A percentile compares a stretch with the other conserved stretches of the same genome.
Evolutionary conservation across 75 land plant genomes (phyloP).

Genomic region (Gnetum montanum): DNA sequence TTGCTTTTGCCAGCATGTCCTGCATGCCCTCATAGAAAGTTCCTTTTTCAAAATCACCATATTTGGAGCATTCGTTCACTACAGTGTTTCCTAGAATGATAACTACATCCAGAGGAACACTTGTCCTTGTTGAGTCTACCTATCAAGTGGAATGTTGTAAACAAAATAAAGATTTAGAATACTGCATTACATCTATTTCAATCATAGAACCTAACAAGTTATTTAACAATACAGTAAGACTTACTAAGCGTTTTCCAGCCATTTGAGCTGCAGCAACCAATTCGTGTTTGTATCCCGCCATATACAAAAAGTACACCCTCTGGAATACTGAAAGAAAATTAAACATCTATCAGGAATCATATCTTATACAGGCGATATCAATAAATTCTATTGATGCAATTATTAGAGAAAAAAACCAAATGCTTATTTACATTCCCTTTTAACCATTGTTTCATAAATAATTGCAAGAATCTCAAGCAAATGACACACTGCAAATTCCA

Average conservation of each 20-base stretch:
- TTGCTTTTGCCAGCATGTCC: constrained; percentile 24
- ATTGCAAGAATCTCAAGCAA: no score
- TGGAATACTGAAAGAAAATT: constrained; percentile 18
- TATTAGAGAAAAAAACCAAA: no score
- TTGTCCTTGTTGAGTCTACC: constrained; percentile 21
- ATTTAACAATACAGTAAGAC: no score
- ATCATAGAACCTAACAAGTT: no score
- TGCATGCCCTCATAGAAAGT: constrained; percentile 17
- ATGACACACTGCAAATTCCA: no score
- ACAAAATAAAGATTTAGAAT: no score
- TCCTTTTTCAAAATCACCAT: constrained; percentile 32
- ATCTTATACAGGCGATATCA: not conserved
- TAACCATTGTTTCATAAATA: no score
- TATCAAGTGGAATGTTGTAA: no score
- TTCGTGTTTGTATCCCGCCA: constrained; percentile 50
- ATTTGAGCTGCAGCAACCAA: constrained; percentile 25
- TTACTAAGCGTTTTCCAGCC: constrained; percentile 42
- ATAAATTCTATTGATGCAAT: not conserved
- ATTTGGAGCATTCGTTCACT: constrained; percentile 21
- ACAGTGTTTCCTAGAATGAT: constrained; percentile 18
- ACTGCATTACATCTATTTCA: no score
- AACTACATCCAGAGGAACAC: constrained; percentile 27
- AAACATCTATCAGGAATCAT: not conserved
- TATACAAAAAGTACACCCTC: constrained; percentile 27
- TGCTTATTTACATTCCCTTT: no score